Evolutionary conservation across 2,329 filamentous ascomycete species (phyloP), one percentile per base, ranked within the genome.

Genomic region (Torrubiella hemipterigena): DNA sequence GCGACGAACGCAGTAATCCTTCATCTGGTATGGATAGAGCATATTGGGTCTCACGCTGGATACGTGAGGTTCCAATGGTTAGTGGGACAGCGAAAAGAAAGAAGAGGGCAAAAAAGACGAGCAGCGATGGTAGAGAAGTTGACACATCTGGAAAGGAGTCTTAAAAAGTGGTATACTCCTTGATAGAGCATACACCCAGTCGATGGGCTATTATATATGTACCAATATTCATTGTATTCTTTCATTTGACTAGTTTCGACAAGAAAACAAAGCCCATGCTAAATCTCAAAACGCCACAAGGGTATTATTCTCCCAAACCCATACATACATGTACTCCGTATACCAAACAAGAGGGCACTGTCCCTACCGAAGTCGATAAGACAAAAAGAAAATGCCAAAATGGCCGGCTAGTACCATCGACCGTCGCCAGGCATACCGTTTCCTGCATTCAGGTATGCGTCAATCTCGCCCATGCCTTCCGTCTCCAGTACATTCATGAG

Each of bases 401-500:
- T 24, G 14, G 11, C 12, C n/a, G 20, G 22, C 22, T 24, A 56
- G 27, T 49, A 58, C 53, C 55, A 58, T 30, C 43, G 45, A 8
- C 40, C 42, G 30, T 47, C 51, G 21, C 31, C 29, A 4, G 48
- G 32, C 35, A 55, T 39, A 9, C 40, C 36, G 8, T 40, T 44
- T 1, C 42, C 47, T 3, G 48, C 55, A 56, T 57, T 73, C 42
- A 79, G 52, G 34, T 74, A 73, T 11, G 63, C 63, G 40, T 77
- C 67, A 42, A 79, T 77, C 30, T 77, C 73, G 17, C 59, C 61
- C 48, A 77, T 58, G 1, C 74, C 75, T 41, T 79, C 71, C 42
- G 63, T 81, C 52, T 91, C 81, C 20, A 93, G 66, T 29, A 77
- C 76, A 33, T 77, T 74, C 80, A 93, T 85, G 22, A 93, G 61